These are phyloP conservation scores for Penicillium bovifimosum DNA, from an alignment of 495 filamentous ascomycete genomes.

Conservation along the genomic window DNA sequence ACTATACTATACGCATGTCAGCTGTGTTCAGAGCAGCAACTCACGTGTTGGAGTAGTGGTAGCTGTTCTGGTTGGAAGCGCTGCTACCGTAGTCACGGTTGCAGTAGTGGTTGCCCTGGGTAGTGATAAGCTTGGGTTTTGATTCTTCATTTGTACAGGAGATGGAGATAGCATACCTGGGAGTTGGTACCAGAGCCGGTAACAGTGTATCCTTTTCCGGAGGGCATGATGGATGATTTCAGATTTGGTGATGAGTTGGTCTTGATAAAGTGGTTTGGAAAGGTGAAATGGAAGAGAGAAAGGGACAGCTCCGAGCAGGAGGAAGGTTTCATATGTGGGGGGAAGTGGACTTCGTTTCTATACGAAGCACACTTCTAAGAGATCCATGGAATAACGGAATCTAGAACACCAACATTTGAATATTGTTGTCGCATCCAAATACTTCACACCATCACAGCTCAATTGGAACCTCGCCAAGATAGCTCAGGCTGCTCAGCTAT, in stretches of 20 bases:
- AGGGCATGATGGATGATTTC: constrained; percentile 22
- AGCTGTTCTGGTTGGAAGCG: constrained; percentile 39
- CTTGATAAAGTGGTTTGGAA: background rate
- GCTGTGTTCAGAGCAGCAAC: background rate
- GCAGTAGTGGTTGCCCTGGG: constrained; percentile 48
- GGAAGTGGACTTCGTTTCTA: too few species aligned
- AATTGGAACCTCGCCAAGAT: too few species aligned
- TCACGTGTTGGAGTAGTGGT: constrained; percentile 48
- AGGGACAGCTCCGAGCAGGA: background rate
- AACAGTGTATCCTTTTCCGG: constrained; percentile 30
- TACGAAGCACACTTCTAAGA: too few species aligned
- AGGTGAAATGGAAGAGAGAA: background rate
- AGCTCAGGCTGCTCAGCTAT: too few species aligned
- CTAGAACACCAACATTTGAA: too few species aligned
- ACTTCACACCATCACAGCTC: too few species aligned
- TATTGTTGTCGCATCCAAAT: too few species aligned
- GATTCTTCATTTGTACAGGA: background rate
- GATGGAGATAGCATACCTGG: constrained; percentile 26
- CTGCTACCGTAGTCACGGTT: constrained; percentile 42
- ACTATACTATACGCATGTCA: background rate
- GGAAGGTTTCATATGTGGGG: background rate
- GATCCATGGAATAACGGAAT: too few species aligned
- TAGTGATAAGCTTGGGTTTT: too few species aligned
- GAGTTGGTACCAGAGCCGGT: constrained; percentile 45
- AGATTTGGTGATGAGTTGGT: background rate